phyloP scores from a whole-genome alignment of 352 stramenopile genomes.

The Globisporangium carolinianum region DNA sequence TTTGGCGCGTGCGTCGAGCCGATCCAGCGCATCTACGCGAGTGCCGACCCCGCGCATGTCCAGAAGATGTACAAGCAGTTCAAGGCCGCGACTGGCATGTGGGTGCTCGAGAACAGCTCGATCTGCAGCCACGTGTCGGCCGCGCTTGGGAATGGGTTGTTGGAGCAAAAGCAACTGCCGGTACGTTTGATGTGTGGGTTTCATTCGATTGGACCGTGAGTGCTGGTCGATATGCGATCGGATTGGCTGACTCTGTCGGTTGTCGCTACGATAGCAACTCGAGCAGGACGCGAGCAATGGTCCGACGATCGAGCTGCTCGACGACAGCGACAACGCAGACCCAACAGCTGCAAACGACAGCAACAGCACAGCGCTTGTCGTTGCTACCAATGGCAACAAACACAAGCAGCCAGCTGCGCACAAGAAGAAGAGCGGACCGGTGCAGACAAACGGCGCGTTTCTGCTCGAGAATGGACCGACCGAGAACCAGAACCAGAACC shows the following conservation, averaged over 20 bases:
- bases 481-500: constrained; percentile 15
- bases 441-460: constrained; percentile 11
- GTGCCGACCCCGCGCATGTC: constrained; percentile 68
- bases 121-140: constrained; percentile 75
- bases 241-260: neutral
- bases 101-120: constrained; percentile 80
- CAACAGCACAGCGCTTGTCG: constrained; percentile 26
- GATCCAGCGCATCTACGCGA: constrained; percentile 84
- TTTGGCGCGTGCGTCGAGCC: constrained; percentile 79
- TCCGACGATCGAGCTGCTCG: constrained; percentile 35
- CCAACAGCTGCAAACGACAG: constrained; percentile 7
- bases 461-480: constrained; percentile 24
- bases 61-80: constrained; percentile 87
- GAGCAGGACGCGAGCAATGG: constrained; percentile 20
- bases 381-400: constrained; percentile 11
- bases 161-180: constrained; percentile 39
- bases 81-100: constrained; percentile 73
- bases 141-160: constrained; percentile 55
- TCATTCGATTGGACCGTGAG: too few relatives aligned
- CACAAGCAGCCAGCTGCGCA: neutral
- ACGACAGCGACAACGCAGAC: constrained; percentile 24
- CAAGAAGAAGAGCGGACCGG: constrained; percentile 8
- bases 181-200: constrained; percentile 1
- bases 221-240: neutral
- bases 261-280: constrained; percentile 14